A percentile compares a stretch with the other conserved stretches of the same genome.
These are phyloP conservation scores for Rhazya stricta DNA, from an alignment of 257 asterid genomes.

Conservation along the genomic window DNA sequence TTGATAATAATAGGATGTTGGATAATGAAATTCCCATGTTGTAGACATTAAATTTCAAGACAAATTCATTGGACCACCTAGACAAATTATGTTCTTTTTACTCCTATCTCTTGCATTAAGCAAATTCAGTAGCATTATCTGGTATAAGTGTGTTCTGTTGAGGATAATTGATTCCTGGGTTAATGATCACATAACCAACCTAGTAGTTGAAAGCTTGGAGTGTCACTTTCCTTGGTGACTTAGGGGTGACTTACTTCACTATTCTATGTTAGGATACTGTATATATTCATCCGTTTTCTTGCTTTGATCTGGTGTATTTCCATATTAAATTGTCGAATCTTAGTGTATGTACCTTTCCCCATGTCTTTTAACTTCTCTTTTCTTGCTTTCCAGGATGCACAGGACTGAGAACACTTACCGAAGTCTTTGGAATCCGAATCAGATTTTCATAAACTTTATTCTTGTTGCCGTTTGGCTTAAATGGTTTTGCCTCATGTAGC, in stretches of 20 bases:
- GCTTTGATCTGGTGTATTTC: neutral
- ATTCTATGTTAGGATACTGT: neutral
- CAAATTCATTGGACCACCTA: neutral
- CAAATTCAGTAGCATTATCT: neutral
- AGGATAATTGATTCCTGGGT: no score
- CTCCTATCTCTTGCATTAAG: neutral
- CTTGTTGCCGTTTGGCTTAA: slow-evolving; percentile 7
- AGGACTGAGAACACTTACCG: slow-evolving; percentile 14
- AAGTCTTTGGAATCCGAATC: neutral
- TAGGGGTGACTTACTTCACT: neutral
- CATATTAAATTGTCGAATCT: neutral
- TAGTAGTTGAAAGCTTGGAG: no score
- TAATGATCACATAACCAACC: no score
- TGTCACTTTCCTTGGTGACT: no score
- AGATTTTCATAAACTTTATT: neutral
- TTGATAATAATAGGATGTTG: neutral
- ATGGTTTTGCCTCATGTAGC: slow-evolving; percentile 2
- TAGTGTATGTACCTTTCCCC: neutral
- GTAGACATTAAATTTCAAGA: neutral
- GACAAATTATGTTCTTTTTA: neutral
- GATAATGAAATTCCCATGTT: neutral
- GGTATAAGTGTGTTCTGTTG: no score
- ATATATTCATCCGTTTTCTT: neutral
- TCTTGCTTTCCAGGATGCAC: slow-evolving; percentile 14
- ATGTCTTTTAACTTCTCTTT: neutral